Evolutionary conservation across 2,329 filamentous ascomycete species (phyloP), one percentile per base, ranked within the genome.

Genomic region (Microcera coccophila): DNA sequence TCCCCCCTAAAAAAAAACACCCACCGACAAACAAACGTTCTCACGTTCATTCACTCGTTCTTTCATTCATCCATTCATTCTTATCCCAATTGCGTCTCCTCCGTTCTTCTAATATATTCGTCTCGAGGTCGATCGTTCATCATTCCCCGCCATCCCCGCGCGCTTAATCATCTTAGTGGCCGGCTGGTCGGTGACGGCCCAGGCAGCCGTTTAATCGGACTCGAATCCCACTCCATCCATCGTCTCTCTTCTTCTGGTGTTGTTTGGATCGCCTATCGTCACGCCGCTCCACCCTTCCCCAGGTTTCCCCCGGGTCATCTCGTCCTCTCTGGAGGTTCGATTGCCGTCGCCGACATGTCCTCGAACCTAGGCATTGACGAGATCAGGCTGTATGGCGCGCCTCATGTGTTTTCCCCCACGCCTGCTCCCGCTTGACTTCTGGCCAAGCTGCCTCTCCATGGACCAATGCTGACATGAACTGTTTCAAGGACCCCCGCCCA

Each of bases 401-500:
- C 44, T 26, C 10, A 12, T 29, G 9, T 20, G 16, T n/a, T 9
- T 5, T 32, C 29, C 15, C 29, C 29, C 7, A n/a, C 11, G 11
- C 16, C 11, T 14, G 15, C 14, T 32, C n/a, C 26, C 15, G 22
- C 10, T 31, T 4, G 12, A 11, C 14, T 21, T 5, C 9, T 31
- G 17, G 32, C 15, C 15, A 36, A n/a, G 20, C 34, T 17, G 15
- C 21, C 20, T 36, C 9, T 22, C 9, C 32, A 16, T 31, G 24
- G 18, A 32, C 36, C 11, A 14, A 21, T 48, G 41, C 58, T 53
- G 41, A 59, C 43, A 33, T 44, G 49, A 16, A 39, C 29, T 34
- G 40, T 49, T 39, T 45, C 53, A 42, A 62, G 54, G 37, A 50
- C 45, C 41, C 57, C 50, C 15, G 53, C 56, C 32, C 54, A 60